Evolutionary conservation across 2,329 filamentous ascomycete species (phyloP), one percentile per base, ranked within the genome.

Genomic region (Calonectria honghensis): DNA sequence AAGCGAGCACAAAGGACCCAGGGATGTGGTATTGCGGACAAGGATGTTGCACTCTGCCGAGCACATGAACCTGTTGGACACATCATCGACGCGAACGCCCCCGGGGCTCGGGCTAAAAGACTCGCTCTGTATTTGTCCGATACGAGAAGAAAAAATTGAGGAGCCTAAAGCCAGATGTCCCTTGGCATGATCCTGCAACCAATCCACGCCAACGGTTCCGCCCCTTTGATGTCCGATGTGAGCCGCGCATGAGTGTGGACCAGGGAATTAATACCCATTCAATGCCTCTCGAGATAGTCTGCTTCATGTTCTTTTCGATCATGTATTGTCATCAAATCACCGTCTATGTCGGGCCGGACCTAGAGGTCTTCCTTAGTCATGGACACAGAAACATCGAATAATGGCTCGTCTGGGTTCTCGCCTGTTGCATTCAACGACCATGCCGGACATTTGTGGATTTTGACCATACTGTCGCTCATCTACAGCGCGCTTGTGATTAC

Each of bases 361-460:
- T 39, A 35, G 27, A 72, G 24, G 4, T 68, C 61, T 71, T 39
- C 9, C 52, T 18, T 16, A 32, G n/a, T 37, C 37, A 79, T 79
- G 77, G 57, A 61, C 54, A 4, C 68, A 18, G 68, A 64, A 63
- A 68, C 66, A 52, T 48, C 65, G 48, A 57, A 39, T 11, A 67
- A 76, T 13, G 51, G n/a, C 3, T 65, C 54, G 13, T 35, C 57
- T 45, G 68, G 71, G 7, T 74, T 79, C 37, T 76, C 78, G 1
- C 76, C 78, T 14, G 66, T 79, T 39, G 51, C 76, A 5, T 51
- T 51, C 31, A 69, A 75, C 35, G 78, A 79, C 13, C 78, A 79
- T 73, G 78, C 78, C 0, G 78, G 78, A 4, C 69, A 77, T 51
- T 31, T 79, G 32, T 79, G 78, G 78, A 79, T 79, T 59, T 50